A percentile compares a stretch with the other conserved stretches of the same genome.
phyloP scores from a whole-genome alignment of 805 yeast species.

The Saturnispora galanensis region DNA sequence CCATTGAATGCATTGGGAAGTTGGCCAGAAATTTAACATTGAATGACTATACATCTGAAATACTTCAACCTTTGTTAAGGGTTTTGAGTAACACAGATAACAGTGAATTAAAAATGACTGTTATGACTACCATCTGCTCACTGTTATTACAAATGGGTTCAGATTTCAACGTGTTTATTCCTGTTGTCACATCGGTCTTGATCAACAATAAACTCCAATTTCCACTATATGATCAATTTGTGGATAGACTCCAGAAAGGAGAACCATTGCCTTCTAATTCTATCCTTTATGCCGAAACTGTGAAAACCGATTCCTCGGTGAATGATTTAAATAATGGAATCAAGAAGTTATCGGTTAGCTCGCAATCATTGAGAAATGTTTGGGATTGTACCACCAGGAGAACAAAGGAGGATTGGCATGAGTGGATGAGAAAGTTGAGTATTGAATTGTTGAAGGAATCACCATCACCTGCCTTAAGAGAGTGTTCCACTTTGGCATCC shows the following conservation, averaged over 20 bases:
- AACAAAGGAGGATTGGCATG: constrained; percentile 95
- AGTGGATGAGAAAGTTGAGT: constrained; percentile 84
- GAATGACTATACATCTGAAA: constrained; percentile 82
- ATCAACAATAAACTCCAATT: constrained; percentile 57
- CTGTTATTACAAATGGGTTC: constrained; percentile 71
- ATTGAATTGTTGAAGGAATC: constrained; percentile 83
- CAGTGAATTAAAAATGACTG: constrained; percentile 53
- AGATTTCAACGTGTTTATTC: constrained; percentile 79
- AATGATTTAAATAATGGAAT: constrained; percentile 58
- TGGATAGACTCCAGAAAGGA: constrained; percentile 64
- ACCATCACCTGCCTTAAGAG: constrained; percentile 88
- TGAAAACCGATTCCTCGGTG: constrained; percentile 33
- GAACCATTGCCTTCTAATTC: constrained; percentile 80
- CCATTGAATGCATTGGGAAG: constrained; percentile 77
- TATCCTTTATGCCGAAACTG: constrained; percentile 53
- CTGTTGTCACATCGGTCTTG: constrained; percentile 62
- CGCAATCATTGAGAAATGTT: constrained; percentile 57
- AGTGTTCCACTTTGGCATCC: constrained; percentile 83
- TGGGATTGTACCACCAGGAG: constrained; percentile 91
- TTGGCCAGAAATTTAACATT: constrained; percentile 62
- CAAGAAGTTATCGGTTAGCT: constrained; percentile 64
- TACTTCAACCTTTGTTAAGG: constrained; percentile 76
- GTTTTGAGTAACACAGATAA: constrained; percentile 33
- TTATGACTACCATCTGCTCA: constrained; percentile 73
- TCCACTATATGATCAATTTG: constrained; percentile 70